Evolutionary conservation across 176 grass and related monocot species (phyloP), one percentile per base, ranked within the genome.

Genomic region (Triticum urartu): DNA sequence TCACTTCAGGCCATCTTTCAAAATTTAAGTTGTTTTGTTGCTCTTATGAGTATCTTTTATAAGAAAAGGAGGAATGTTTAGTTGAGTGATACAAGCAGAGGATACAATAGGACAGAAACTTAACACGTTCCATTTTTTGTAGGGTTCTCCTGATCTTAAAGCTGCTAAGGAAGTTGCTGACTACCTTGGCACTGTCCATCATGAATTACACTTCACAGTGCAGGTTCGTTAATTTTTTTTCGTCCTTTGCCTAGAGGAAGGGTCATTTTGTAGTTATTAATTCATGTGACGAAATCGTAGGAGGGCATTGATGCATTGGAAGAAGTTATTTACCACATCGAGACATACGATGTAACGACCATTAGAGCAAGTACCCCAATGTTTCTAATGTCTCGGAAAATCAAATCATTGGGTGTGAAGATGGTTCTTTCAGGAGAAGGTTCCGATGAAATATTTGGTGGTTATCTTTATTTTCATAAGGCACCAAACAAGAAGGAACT

Each of bases 381-480:
- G 97, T 99, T 99, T 85, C 85, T 99, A 47, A 99, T 99, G 94
- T 94, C 97, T 22, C 87, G 97, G n/a, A 96, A 99, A 79, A 99
- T 99, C 22, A 99, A 96, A 86, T 99, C 97, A 59, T 88, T 96
- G 78, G 97, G 97, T 33, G 97, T 99, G 61, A 96, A 99, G 89
- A 99, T 99, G 94, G 97, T 99, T 88, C 92, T 99, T 74, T 99
- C 97, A 0, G 97, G 97, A 68, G 97, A 99, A 88, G 97, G 97
- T 81, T 96, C 97, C 56, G 94, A 96, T 81, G 94, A 99, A 91
- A 94, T 97, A 82, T 99, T 99, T 81, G 97, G 97, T 28, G 97
- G 97, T 33, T 96, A 99, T 82, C 92, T 99, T 64, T 99, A 99
- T 87, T 99, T 99, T 72, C 94, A 97, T 69, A 99, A 99, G 83